Percentiles rank a stretch among this genome's conserved stretches.
These are phyloP conservation scores for Candida pseudoglaebosa DNA, from an alignment of 805 yeast genomes.

Conservation along the genomic window DNA sequence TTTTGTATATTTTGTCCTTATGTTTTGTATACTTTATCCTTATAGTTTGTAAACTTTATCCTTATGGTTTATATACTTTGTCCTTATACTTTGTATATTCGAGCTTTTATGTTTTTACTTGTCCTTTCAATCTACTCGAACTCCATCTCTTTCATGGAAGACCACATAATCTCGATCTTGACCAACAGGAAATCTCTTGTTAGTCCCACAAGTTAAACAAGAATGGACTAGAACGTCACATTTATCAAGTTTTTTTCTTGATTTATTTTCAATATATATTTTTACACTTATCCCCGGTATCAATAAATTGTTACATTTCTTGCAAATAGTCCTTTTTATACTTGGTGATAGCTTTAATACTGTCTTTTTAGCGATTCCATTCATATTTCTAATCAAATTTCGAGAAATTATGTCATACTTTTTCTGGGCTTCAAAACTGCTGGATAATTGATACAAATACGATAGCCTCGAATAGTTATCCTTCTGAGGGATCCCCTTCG, in stretches of 20 bases:
- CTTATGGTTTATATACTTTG: too few relatives aligned
- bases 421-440: constrained; percentile 27
- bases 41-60: too few relatives aligned
- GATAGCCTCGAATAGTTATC: constrained; percentile 61
- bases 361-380: constrained; percentile 60
- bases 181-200: constrained; percentile 64
- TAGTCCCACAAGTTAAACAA: constrained; percentile 51
- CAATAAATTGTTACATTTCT: constrained; percentile 52
- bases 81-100: too few relatives aligned
- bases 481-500: constrained; percentile 43
- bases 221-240: constrained; percentile 46
- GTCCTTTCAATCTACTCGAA: constrained; percentile 7
- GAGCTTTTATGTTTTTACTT: too few relatives aligned
- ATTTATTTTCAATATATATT: constrained; percentile 39
- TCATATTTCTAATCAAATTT: constrained; percentile 51
- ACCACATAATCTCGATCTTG: constrained; percentile 43
- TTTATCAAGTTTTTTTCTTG: constrained; percentile 24
- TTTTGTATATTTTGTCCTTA: background rate
- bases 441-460: constrained; percentile 55
- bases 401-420: constrained; percentile 47
- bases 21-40: background rate
- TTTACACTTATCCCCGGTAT: constrained; percentile 45
- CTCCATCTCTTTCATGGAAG: constrained; percentile 41
- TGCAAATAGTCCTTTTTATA: constrained; percentile 67
- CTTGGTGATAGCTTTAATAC: constrained; percentile 62